Base-by-base conservation (phyloP, 1,284 basidiomycete genomes). In the Ustilago vetiveriae region DNA sequence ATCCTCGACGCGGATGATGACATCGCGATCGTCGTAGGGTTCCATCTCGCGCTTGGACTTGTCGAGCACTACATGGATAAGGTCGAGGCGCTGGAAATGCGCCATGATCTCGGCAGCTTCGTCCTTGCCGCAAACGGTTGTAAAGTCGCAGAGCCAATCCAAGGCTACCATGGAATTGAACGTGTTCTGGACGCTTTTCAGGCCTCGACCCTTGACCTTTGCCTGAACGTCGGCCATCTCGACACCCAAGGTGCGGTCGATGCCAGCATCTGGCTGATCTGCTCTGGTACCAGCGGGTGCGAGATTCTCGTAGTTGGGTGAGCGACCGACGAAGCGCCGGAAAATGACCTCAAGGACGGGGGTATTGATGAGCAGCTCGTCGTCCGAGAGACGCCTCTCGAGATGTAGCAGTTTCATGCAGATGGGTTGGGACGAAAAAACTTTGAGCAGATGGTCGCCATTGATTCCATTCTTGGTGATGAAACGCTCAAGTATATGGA, bases 401-500 rank as follows among this genome's bases (percentile, higher is more conserved):
- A 99, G 89, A 83, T 98, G 94, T 6, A 98, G 88, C 9, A 98
- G 87, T 84, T 98, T 97, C 87, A 98, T 92, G 84, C 93, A 97
- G 79, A 99, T 97, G 29, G 95, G 93, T 81, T 98, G 94, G 0
- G 90, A 88, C 9, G 89, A 88, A 82, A 98, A 98, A 39, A 97
- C 91, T 43, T 88, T 88, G 70, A 94, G 88, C 21, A 98, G 88
- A 82, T 95, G 90, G 83, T 97, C 94, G 21, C 84, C 83, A 78
- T 89, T 92, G 85, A 98, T 98, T 72, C 96, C 96, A 83, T 99
- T 98, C 86, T 96, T 97, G 83, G 90, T 92, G 86, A 98, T 97
- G 86, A 98, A 99, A 26, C 96, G 90, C 82, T 99, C 96, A 62
- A 99, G 88, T 74, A 99, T 92, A 81, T 99, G 96, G 47, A 98